Percentiles rank a stretch among this genome's conserved stretches.
These are phyloP conservation scores for Trifolium subterraneum DNA, from an alignment of 306 rosid genomes.

Conservation along the genomic window DNA sequence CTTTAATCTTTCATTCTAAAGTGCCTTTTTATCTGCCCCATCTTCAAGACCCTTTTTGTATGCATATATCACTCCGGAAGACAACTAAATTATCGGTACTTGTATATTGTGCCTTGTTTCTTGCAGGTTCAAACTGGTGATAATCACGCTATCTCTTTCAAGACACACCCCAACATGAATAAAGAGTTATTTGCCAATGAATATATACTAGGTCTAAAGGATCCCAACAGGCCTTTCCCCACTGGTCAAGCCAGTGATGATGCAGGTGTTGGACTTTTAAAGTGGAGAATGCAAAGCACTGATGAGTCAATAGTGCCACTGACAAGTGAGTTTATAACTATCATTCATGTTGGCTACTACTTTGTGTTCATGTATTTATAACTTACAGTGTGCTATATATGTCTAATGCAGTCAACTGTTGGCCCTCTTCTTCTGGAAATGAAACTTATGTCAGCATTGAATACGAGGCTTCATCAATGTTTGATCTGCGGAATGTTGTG, in stretches of 20 bases:
- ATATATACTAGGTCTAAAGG: conserved; percentile 69
- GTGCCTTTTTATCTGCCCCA: background rate
- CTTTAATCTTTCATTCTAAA: background rate
- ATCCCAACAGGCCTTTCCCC: conserved; percentile 89
- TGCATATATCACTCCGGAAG: background rate
- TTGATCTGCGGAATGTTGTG: conserved; percentile 75
- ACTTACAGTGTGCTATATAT: conserved; percentile 33
- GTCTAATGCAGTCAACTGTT: conserved; percentile 86
- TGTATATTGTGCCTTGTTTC: conserved; percentile 39
- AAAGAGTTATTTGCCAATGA: conserved; percentile 86
- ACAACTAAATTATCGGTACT: background rate
- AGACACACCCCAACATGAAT: conserved; percentile 97
- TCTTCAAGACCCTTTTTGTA: background rate
- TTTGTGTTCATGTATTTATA: conserved; percentile 26
- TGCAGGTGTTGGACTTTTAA: conserved; percentile 79
- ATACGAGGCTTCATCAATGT: conserved; percentile 90
- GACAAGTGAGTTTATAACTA: conserved; percentile 61
- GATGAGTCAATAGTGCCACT: conserved; percentile 85
- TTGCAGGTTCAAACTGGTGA: conserved; percentile 86
- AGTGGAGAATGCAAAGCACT: conserved; percentile 90
- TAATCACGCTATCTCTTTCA: conserved; percentile 82
- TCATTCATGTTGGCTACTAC: background rate
- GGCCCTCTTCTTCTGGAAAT: conserved; percentile 97
- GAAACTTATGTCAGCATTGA: conserved; percentile 97
- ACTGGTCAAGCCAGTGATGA: conserved; percentile 85